Conservation (phyloP, 257 asterid genomes). For the Salvia hispanica region DNA sequence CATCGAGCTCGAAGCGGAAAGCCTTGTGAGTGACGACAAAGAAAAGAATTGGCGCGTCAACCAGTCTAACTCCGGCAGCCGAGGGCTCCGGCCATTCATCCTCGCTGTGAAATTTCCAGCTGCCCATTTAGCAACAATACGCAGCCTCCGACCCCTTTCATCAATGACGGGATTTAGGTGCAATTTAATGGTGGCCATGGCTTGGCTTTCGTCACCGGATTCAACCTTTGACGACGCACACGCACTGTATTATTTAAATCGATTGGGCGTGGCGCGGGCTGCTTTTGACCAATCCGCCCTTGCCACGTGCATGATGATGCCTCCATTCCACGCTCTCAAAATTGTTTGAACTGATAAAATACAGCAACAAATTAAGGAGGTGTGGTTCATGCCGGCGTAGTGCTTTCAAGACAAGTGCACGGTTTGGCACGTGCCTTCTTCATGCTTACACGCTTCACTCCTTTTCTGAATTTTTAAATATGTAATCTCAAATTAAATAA, state of each 20-base stretch:
- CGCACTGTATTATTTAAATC: too few species aligned
- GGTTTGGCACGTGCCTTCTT: conserved; percentile 34
- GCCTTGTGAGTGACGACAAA: conserved; percentile 81
- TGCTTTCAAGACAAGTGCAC: too few species aligned
- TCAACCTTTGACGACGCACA: conserved; percentile 42
- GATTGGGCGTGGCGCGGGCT: conserved; percentile 43
- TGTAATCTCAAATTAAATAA: too few species aligned
- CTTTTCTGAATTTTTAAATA: background rate
- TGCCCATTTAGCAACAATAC: conserved; percentile 47
- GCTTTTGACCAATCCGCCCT: conserved; percentile 20
- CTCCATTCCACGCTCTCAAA: too few species aligned
- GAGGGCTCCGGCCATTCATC: conserved; percentile 63
- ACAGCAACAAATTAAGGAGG: background rate
- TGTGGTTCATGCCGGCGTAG: conserved; percentile 35
- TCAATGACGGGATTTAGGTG: conserved; percentile 36
- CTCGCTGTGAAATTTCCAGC: conserved; percentile 60
- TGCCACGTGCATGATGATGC: conserved; percentile 27
- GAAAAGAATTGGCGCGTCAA: conserved; percentile 74
- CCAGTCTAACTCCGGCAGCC: conserved; percentile 52
- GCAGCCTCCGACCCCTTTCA: conserved; percentile 47
- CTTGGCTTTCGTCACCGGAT: conserved; percentile 36
- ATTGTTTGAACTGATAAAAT: too few species aligned
- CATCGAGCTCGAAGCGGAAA: conserved; percentile 61
- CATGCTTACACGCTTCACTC: conserved; percentile 31
- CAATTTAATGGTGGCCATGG: conserved; percentile 45